Percentiles rank a stretch among this genome's conserved stretches.
These are phyloP conservation scores for Serendipita indica DNA, from an alignment of 768 basidiomycete species.

Conservation along the genomic window DNA sequence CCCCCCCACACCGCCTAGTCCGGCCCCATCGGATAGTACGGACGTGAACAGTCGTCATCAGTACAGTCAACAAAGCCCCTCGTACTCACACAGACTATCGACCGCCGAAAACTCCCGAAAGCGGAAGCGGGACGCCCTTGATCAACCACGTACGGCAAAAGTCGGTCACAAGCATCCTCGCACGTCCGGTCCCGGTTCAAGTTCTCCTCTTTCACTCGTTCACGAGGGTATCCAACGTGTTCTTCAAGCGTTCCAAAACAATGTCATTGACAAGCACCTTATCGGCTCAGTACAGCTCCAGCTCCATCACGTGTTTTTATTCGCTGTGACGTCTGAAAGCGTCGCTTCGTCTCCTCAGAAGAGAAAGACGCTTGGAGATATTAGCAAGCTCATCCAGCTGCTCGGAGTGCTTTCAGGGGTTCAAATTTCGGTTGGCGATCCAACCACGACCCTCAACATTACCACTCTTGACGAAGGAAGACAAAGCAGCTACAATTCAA, in stretches of 20 bases:
- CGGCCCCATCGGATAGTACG: too few relatives aligned
- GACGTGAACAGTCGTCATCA: too few relatives aligned
- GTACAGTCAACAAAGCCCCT: too few relatives aligned
- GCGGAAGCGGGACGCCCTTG: not conserved
- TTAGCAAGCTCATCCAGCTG: constrained; percentile 69
- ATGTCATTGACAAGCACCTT: constrained; percentile 38
- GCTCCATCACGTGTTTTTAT: constrained; percentile 64
- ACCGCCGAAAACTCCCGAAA: not conserved
- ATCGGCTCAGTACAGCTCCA: constrained; percentile 58
- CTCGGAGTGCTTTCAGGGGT: constrained; percentile 67
- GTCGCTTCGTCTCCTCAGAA: constrained; percentile 31
- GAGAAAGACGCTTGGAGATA: constrained; percentile 51
- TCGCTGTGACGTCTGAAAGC: constrained; percentile 55
- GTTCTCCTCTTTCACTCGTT: too few relatives aligned
- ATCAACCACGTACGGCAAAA: not conserved
- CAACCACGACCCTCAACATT: constrained; percentile 26
- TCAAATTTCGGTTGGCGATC: constrained; percentile 33
- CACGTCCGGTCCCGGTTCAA: not conserved
- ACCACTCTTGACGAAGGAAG: constrained; percentile 16
- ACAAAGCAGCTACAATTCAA: not conserved
- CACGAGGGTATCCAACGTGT: not conserved
- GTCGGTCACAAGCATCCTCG: not conserved
- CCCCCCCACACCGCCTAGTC: too few relatives aligned
- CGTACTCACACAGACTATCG: too few relatives aligned
- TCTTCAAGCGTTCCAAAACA: constrained; percentile 16